These are phyloP conservation scores for Talaromyces islandicus DNA, from an alignment of 2,329 filamentous ascomycete species.

Conservation along the genomic window DNA sequence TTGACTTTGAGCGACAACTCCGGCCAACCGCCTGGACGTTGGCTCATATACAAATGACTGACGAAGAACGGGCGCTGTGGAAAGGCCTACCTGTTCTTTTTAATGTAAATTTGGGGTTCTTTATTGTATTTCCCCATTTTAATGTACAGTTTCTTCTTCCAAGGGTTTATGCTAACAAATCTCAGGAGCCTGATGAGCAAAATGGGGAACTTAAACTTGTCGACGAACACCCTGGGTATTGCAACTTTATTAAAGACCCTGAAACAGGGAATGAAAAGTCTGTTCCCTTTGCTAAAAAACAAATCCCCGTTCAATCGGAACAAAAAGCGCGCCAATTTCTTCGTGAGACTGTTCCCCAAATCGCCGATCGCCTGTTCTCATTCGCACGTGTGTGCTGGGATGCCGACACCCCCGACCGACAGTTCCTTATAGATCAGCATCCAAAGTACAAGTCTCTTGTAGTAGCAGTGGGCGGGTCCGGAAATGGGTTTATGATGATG, in stretches of 20 bases:
- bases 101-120: slow-evolving; percentile 44
- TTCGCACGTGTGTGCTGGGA: slow-evolving; percentile 54
- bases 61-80: slow-evolving; percentile 41
- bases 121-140: slow-evolving; percentile 27
- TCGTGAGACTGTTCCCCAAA: slow-evolving; percentile 47
- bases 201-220: slow-evolving; percentile 33
- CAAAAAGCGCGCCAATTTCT: slow-evolving; percentile 43
- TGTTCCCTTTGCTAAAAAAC: slow-evolving; percentile 39
- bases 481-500: slow-evolving; percentile 48
- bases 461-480: slow-evolving; percentile 45
- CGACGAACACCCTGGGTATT: slow-evolving; percentile 54
- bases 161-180: neutral
- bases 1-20: slow-evolving; percentile 43
- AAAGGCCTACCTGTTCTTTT: slow-evolving; percentile 46
- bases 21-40: slow-evolving; percentile 47
- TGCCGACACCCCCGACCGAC: slow-evolving; percentile 49
- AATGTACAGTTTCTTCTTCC: neutral
- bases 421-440: slow-evolving; percentile 48
- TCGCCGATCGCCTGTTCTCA: slow-evolving; percentile 44
- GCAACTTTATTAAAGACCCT: slow-evolving; percentile 35
- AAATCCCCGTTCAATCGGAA: slow-evolving; percentile 43
- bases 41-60: slow-evolving; percentile 45
- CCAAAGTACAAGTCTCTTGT: slow-evolving; percentile 39
- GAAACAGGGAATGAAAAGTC: slow-evolving; percentile 22
- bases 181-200: slow-evolving; percentile 35